phyloP scores from a whole-genome alignment of 2,329 filamentous ascomycete genomes.

The Daldinia sp. region DNA sequence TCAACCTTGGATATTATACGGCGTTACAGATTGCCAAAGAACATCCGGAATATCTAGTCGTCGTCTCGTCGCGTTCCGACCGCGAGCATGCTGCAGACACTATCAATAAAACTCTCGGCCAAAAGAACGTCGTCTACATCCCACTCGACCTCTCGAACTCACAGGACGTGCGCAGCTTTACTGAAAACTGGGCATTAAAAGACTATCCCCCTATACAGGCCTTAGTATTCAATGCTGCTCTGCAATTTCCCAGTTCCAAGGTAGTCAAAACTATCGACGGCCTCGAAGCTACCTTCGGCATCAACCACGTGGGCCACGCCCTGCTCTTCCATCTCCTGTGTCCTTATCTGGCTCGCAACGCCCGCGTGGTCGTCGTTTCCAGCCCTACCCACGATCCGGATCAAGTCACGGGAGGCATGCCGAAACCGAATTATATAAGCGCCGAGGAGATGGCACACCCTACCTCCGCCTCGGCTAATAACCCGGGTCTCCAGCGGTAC shows the following conservation, averaged over 20 bases:
- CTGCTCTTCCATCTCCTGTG: constrained; percentile 62
- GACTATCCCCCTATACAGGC: constrained; percentile 1
- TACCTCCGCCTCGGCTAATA: constrained; percentile 35
- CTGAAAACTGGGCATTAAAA: background rate
- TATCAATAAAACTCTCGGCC: constrained; percentile 58
- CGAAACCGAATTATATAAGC: constrained; percentile 57
- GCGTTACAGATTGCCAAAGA: background rate
- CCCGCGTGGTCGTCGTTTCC: constrained; percentile 59
- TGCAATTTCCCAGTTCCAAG: constrained; percentile 36
- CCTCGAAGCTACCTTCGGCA: constrained; percentile 62
- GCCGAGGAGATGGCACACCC: constrained; percentile 61
- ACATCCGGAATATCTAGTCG: constrained; percentile 56
- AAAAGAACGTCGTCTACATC: constrained; percentile 54
- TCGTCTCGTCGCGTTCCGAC: constrained; percentile 60
- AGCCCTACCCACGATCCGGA: constrained; percentile 63
- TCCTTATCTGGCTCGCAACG: constrained; percentile 47
- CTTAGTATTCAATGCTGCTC: background rate
- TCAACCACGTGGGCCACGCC: constrained; percentile 64
- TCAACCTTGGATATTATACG: background rate
- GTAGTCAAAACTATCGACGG: constrained; percentile 55
- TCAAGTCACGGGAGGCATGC: constrained; percentile 56
- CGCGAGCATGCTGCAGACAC: constrained; percentile 54
- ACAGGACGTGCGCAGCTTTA: background rate
- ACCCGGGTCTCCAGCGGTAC: constrained; percentile 57
- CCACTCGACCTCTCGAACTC: background rate